phyloP scores from a whole-genome alignment of 371 early-diverging fungal genomes.

The Parasitella parasitica region DNA sequence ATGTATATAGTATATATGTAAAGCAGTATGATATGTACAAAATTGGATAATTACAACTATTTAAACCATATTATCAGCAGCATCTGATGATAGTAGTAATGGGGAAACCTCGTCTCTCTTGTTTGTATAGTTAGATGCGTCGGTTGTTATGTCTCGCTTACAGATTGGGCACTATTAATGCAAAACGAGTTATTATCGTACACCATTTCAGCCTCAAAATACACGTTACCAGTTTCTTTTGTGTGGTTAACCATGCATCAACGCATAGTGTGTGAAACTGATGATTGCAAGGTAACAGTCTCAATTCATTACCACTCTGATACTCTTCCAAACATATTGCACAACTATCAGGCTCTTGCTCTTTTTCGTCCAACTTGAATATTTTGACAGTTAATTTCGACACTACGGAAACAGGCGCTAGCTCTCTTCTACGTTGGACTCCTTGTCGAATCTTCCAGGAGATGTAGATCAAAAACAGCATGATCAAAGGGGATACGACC shows the following conservation, averaged over 20 bases:
- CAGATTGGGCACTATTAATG: constrained; percentile 71
- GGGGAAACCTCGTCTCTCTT: constrained; percentile 4
- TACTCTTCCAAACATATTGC: constrained; percentile 94
- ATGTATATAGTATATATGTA: neutral
- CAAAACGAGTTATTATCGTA: neutral
- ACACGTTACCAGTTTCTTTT: constrained; percentile 67
- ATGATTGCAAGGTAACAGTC: constrained; percentile 87
- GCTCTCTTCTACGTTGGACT: constrained; percentile 56
- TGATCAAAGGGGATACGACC: constrained; percentile 30
- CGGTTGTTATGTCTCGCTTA: constrained; percentile 59
- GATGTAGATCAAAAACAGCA: constrained; percentile 62
- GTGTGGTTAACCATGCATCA: constrained; percentile 80
- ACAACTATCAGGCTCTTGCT: constrained; percentile 69
- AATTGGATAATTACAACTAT: neutral
- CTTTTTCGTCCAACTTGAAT: constrained; percentile 51
- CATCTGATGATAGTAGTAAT: constrained; percentile 1
- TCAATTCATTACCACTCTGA: constrained; percentile 69
- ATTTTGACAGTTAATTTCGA: constrained; percentile 58
- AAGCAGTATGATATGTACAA: neutral
- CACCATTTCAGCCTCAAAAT: constrained; percentile 12
- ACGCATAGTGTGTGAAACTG: constrained; percentile 90
- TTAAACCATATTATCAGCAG: neutral
- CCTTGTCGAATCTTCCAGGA: constrained; percentile 62
- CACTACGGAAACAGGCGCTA: constrained; percentile 70
- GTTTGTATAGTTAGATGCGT: neutral